phyloP scores from a whole-genome alignment of 1,284 basidiomycete genomes.

The Salmacisia buchloeana region DNA sequence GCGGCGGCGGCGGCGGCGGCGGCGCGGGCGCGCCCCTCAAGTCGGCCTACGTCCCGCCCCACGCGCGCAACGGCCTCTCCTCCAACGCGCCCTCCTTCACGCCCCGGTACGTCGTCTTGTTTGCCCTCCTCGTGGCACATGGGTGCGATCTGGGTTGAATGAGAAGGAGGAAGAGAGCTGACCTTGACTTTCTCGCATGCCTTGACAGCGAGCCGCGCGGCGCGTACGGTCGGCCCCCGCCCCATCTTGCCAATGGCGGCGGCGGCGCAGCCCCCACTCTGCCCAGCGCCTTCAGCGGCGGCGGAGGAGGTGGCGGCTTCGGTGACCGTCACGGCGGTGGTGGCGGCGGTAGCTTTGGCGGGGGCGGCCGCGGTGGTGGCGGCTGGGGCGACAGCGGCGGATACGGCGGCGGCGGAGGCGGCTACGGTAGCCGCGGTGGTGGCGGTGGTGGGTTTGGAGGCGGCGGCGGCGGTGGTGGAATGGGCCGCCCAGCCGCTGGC shows the following conservation, averaged over 20 bases:
- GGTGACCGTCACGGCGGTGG: conserved; percentile 13
- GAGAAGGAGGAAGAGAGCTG: too few species aligned
- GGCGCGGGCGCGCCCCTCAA: conserved; percentile 54
- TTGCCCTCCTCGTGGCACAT: too few species aligned
- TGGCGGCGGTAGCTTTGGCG: conserved; percentile 9
- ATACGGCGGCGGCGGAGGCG: conserved; percentile 7
- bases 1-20: conserved; percentile 19
- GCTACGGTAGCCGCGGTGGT: neutral
- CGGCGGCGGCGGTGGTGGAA: neutral
- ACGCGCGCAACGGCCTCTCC: conserved; percentile 63
- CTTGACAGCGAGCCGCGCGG: neutral
- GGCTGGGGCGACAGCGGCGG: conserved; percentile 7
- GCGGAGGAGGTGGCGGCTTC: conserved; percentile 16
- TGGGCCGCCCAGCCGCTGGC: conserved; percentile 24
- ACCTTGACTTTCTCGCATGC: neutral
- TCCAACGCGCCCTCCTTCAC: conserved; percentile 13
- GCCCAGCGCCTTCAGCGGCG: conserved; percentile 7
- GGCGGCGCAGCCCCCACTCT: neutral
- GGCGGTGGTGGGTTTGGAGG: neutral
- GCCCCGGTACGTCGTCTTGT: neutral
- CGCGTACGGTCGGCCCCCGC: neutral
- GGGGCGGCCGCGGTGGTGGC: neutral
- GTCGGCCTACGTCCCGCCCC: conserved; percentile 87
- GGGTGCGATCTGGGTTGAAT: too few species aligned
- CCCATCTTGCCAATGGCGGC: neutral